These are phyloP conservation scores for Pichia sp. DNA, from an alignment of 1,139 yeast species.

Conservation along the genomic window DNA sequence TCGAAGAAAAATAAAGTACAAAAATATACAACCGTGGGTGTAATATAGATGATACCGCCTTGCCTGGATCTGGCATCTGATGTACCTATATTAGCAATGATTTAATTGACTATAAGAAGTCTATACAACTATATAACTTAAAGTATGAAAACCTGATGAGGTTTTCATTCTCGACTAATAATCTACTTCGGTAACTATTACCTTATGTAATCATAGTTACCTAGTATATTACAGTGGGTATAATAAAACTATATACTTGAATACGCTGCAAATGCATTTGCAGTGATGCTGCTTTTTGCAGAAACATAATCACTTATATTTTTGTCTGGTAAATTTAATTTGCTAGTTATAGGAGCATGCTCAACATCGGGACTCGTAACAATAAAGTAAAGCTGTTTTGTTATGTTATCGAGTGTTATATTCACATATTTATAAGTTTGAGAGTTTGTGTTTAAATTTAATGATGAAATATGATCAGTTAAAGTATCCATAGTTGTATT, in stretches of 20 bases:
- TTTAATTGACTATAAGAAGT: too few species aligned
- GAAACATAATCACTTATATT: constrained; percentile 16
- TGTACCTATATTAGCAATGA: too few species aligned
- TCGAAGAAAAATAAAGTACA: not conserved
- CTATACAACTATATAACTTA: too few species aligned
- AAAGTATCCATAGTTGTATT: not conserved
- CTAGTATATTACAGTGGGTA: too few species aligned
- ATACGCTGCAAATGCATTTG: constrained; percentile 11
- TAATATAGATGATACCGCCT: too few species aligned
- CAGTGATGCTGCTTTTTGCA: constrained; percentile 17
- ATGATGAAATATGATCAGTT: constrained; percentile 2
- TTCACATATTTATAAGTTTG: constrained; percentile 24
- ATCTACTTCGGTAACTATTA: too few species aligned
- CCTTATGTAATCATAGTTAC: too few species aligned
- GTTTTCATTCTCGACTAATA: too few species aligned
- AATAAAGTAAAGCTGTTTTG: constrained; percentile 14
- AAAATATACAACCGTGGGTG: too few species aligned
- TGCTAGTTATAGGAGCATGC: constrained; percentile 18
- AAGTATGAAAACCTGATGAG: too few species aligned
- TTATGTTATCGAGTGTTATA: constrained; percentile 19
- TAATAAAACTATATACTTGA: not conserved
- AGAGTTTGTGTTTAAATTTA: constrained; percentile 10
- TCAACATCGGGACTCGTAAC: constrained; percentile 19
- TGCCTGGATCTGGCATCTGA: too few species aligned
- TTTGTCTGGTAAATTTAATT: not conserved